These are phyloP conservation scores for Fusarium citri DNA, from an alignment of 2,329 filamentous ascomycete genomes.

Conservation along the genomic window DNA sequence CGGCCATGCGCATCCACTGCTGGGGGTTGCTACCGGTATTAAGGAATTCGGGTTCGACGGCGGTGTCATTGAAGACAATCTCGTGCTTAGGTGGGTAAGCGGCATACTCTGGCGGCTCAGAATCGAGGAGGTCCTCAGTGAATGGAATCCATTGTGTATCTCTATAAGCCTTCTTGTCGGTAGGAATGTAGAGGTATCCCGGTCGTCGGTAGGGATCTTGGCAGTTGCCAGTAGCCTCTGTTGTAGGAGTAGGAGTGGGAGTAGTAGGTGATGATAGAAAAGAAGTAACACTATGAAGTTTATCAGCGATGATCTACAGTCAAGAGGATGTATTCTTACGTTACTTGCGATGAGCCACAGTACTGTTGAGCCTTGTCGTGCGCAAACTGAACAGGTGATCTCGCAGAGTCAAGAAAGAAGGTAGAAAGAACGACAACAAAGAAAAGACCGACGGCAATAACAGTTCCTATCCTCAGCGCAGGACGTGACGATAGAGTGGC, in stretches of 20 bases:
- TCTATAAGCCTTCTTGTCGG: conserved; percentile 70
- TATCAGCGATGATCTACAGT: neutral
- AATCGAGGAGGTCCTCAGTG: conserved; percentile 66
- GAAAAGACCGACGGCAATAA: conserved; percentile 17
- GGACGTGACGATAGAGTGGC: conserved; percentile 23
- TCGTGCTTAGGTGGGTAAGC: conserved; percentile 51
- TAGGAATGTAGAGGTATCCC: conserved; percentile 64
- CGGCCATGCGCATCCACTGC: conserved; percentile 36
- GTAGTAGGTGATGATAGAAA: conserved; percentile 3
- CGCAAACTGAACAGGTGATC: conserved; percentile 24
- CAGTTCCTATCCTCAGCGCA: conserved; percentile 19
- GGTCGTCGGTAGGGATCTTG: conserved; percentile 59
- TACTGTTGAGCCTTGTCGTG: conserved; percentile 31
- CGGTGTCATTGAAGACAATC: conserved; percentile 78
- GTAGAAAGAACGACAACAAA: conserved; percentile 32
- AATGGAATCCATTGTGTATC: conserved; percentile 52
- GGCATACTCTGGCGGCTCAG: conserved; percentile 61
- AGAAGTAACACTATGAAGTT: neutral
- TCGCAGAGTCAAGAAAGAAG: conserved; percentile 18
- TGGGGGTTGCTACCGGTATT: conserved; percentile 19
- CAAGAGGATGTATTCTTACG: neutral
- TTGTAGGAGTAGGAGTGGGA: neutral
- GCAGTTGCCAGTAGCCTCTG: conserved; percentile 18
- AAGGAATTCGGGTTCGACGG: conserved; percentile 41
- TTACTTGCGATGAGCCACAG: conserved; percentile 4